These are phyloP conservation scores for Arabidopsis suecica DNA, from an alignment of 345 rosid genomes.

Conservation along the genomic window DNA sequence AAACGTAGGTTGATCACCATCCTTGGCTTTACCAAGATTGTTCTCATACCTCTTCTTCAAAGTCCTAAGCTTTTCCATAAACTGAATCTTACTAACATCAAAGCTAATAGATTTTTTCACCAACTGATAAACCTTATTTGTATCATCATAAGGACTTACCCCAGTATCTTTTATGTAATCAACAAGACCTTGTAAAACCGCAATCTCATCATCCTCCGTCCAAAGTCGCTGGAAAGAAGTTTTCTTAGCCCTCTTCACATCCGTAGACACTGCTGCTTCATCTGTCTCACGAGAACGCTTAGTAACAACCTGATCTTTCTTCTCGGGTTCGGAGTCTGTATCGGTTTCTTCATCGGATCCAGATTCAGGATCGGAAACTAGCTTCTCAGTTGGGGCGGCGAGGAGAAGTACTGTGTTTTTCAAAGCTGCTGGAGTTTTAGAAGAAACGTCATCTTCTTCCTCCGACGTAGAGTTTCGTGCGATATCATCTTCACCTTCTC, in stretches of 20 bases:
- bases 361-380: constrained; percentile 36
- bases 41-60: constrained; percentile 51
- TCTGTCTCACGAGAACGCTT: constrained; percentile 36
- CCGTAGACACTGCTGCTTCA: neutral
- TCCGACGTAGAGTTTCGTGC: constrained; percentile 9
- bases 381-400: neutral
- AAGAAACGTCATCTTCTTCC: neutral
- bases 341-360: constrained; percentile 45
- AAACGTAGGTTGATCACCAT: constrained; percentile 41
- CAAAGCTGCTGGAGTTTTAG: neutral
- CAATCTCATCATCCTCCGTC: constrained; percentile 57
- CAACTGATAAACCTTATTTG: constrained; percentile 40
- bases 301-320: neutral
- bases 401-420: constrained; percentile 11
- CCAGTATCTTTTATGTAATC: constrained; percentile 46
- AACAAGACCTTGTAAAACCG: constrained; percentile 42
- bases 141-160: constrained; percentile 42
- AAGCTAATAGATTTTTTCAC: constrained; percentile 47
- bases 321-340: constrained; percentile 41
- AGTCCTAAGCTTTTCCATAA: constrained; percentile 51
- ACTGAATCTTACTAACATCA: constrained; percentile 44
- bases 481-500: constrained; percentile 16
- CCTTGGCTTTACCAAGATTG: constrained; percentile 41
- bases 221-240: constrained; percentile 43
- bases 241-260: constrained; percentile 42